Evolutionary conservation across 495 filamentous ascomycete species (phyloP).

Genomic region (Cercophora samala): DNA sequence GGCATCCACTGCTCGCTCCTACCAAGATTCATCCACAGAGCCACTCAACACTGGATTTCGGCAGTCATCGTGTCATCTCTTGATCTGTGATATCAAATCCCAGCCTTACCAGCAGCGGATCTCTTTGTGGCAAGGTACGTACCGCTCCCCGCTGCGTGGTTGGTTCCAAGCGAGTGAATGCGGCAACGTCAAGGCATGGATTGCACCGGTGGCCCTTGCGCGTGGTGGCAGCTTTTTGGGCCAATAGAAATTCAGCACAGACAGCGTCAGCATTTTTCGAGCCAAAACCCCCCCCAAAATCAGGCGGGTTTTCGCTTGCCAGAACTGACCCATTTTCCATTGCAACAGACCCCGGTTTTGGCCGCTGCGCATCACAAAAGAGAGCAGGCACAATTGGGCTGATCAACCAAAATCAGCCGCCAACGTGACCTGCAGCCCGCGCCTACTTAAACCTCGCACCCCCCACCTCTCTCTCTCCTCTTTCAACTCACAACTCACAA

Average conservation of each 20-base stretch:
- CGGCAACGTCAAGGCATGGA: conserved; percentile 13
- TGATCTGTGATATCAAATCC: conserved; percentile 3
- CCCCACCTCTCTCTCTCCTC: conserved; percentile 48
- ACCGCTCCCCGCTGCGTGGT: conserved; percentile 14
- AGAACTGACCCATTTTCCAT: conserved; percentile 29
- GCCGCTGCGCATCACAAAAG: conserved; percentile 29
- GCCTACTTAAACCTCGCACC: conserved; percentile 47
- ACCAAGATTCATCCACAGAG: neutral
- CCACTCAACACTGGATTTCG: neutral
- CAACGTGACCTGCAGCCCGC: conserved; percentile 29
- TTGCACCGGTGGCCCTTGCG: conserved; percentile 26
- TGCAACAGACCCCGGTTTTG: conserved; percentile 37
- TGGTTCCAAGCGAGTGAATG: conserved; percentile 10
- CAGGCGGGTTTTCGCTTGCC: conserved; percentile 28
- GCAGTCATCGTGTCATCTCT: neutral
- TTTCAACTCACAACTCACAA: conserved; percentile 42
- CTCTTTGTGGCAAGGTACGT: conserved; percentile 18
- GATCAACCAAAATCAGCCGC: conserved; percentile 43
- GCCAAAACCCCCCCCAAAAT: conserved; percentile 32
- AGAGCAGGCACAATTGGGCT: conserved; percentile 32
- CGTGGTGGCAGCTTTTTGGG: conserved; percentile 19
- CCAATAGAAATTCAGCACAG: conserved; percentile 34
- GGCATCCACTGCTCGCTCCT: neutral
- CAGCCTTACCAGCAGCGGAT: conserved; percentile 16
- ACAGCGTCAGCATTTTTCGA: conserved; percentile 16